These are phyloP conservation scores for Tulasnella sp. DNA, from an alignment of 768 basidiomycete species.

Conservation along the genomic window DNA sequence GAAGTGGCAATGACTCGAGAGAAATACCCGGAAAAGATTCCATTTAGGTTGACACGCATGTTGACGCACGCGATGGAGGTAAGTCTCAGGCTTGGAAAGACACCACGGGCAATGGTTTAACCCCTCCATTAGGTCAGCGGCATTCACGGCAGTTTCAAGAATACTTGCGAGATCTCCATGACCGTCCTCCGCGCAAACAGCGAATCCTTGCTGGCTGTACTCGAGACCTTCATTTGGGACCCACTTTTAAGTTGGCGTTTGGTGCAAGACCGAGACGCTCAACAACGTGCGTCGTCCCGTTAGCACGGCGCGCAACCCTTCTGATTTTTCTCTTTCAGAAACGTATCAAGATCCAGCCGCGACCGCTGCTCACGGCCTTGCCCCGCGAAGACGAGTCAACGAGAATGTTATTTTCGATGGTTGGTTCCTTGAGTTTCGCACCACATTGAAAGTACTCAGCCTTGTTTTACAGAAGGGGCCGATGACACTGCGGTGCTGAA, in stretches of 20 bases:
- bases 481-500: conserved; percentile 53
- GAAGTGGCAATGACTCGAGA: conserved; percentile 97
- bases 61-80: conserved; percentile 99
- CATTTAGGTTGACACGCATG: conserved; percentile 97
- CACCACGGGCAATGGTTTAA: not conserved
- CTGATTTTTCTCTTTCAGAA: conserved; percentile 7
- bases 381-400: conserved; percentile 43
- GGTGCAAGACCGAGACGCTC: conserved; percentile 63
- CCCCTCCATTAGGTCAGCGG: conserved; percentile 68
- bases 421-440: conserved; percentile 31
- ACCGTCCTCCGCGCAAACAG: conserved; percentile 91
- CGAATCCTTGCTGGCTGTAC: conserved; percentile 97
- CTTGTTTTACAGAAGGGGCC: conserved; percentile 33
- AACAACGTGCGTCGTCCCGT: conserved; percentile 13
- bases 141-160: conserved; percentile 93
- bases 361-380: conserved; percentile 23
- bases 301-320: not conserved
- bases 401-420: conserved; percentile 93
- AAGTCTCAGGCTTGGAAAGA: conserved; percentile 24
- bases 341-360: not conserved
- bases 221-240: conserved; percentile 98
- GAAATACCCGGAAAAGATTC: conserved; percentile 98
- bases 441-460: not conserved
- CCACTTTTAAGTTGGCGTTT: conserved; percentile 96
- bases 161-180: conserved; percentile 98